Percentiles rank a stretch among this genome's conserved stretches.
These are phyloP conservation scores for Psilocybe cyanescens DNA, from an alignment of 768 basidiomycete species.

Conservation along the genomic window DNA sequence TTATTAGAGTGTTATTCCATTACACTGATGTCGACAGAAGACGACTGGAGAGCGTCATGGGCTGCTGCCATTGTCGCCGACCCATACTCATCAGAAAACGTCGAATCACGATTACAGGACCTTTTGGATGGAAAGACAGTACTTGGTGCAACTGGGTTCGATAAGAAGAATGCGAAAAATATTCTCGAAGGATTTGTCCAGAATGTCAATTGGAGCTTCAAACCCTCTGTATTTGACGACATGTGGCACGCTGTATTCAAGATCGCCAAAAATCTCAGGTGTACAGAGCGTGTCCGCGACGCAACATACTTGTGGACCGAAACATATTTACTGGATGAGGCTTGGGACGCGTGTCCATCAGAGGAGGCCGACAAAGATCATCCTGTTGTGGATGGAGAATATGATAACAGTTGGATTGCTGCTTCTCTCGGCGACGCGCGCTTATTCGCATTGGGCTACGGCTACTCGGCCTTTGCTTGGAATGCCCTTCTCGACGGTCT, in stretches of 20 bases:
- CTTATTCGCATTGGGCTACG: constrained; percentile 6
- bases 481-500: constrained; percentile 9
- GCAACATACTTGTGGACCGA: constrained; percentile 13
- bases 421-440: constrained; percentile 1
- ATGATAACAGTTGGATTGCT: background rate
- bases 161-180: background rate
- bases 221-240: constrained; percentile 6
- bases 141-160: background rate
- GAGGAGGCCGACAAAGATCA: background rate
- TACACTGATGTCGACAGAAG: too few species aligned
- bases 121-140: constrained; percentile 3
- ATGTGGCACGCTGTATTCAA: constrained; percentile 3
- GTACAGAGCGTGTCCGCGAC: background rate
- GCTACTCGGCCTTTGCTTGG: constrained; percentile 9
- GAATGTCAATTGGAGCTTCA: constrained; percentile 1
- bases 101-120: constrained; percentile 1
- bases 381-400: background rate
- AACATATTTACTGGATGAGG: background rate
- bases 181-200: constrained; percentile 2
- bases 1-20: too few species aligned
- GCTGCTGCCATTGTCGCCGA: constrained; percentile 3
- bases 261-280: constrained; percentile 1
- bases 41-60: background rate
- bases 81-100: constrained; percentile 3
- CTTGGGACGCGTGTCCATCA: background rate